Evolutionary conservation across 129 eudicot species (phyloP).

Genomic region (Rutidosis leptorrhynchoides): DNA sequence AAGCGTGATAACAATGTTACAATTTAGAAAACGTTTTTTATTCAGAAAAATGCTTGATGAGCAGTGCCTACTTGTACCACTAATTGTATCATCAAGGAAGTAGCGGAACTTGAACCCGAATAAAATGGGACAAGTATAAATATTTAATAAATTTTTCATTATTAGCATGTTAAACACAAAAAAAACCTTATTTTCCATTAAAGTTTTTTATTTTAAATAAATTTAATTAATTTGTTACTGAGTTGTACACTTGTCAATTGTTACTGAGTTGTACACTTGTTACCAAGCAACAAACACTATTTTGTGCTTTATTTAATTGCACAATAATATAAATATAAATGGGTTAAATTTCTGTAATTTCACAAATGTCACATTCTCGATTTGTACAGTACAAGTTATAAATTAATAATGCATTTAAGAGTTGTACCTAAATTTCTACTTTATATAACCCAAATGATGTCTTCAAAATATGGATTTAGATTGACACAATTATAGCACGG

Average conservation of each 20-base stretch:
- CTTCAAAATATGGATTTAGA: not conserved
- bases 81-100: no score
- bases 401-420: not conserved
- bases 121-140: no score
- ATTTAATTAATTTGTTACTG: not conserved
- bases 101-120: no score
- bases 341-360: not conserved
- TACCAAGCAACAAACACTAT: not conserved
- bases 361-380: not conserved
- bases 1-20: no score
- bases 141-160: no score
- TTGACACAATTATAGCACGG: not conserved
- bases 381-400: slow-evolving; percentile 27
- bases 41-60: not conserved
- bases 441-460: not conserved
- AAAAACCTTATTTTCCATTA: no score
- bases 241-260: not conserved
- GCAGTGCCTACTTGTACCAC: slow-evolving; percentile 4
- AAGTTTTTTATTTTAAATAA: not conserved
- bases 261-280: not conserved
- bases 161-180: no score
- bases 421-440: not conserved
- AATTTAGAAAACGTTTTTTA: no score
- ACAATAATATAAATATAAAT: not conserved
- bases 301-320: slow-evolving; percentile 3